phyloP scores from a whole-genome alignment of 148 eudicot genomes.

The Rhododendron mucronatum region DNA sequence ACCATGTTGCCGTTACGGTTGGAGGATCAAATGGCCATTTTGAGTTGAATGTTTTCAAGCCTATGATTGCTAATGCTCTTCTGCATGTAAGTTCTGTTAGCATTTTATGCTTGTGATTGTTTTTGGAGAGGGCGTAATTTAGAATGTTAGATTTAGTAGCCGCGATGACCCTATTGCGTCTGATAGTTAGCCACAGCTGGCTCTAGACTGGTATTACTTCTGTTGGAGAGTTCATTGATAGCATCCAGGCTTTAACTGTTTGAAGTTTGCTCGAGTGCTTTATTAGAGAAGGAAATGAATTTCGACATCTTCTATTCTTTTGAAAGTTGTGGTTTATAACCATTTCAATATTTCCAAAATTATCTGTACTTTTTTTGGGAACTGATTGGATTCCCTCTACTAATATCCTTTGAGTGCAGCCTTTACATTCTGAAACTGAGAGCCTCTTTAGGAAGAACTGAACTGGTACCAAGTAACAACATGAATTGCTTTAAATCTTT shows the following conservation, averaged over 20 bases:
- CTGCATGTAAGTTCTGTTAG: slow-evolving; percentile 57
- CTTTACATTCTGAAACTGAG: not conserved
- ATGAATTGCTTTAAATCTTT: not conserved
- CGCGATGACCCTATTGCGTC: not conserved
- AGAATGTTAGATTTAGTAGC: not conserved
- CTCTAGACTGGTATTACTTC: not conserved
- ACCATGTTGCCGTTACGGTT: slow-evolving; percentile 89
- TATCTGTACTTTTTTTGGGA: not conserved
- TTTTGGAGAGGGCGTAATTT: not conserved
- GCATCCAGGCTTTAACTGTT: not conserved
- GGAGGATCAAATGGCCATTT: slow-evolving; percentile 98
- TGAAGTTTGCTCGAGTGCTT: not conserved
- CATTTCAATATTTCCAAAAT: not conserved
- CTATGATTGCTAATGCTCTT: slow-evolving; percentile 82
- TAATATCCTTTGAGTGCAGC: not conserved
- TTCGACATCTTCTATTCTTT: not conserved
- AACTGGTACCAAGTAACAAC: not conserved
- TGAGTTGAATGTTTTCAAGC: slow-evolving; percentile 97
- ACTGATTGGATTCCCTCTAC: not conserved
- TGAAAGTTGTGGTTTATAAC: not conserved
- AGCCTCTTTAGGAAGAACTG: not conserved
- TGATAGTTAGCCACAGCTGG: not conserved
- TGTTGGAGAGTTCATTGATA: not conserved
- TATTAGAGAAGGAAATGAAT: not conserved
- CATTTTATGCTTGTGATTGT: not conserved